Conservation (phyloP, 2,329 filamentous ascomycete species). For the Pyrenophora graminea region DNA sequence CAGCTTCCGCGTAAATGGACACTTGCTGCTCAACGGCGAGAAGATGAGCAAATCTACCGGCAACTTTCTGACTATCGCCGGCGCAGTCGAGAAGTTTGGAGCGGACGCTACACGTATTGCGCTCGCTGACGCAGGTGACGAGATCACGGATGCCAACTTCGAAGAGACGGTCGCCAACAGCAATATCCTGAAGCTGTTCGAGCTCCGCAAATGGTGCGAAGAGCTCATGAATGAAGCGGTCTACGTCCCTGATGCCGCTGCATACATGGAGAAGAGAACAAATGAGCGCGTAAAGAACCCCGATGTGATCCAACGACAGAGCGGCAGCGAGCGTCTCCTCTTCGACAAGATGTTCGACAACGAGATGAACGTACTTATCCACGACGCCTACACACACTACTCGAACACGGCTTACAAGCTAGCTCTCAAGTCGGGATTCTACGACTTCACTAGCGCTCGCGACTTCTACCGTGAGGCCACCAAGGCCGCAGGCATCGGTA, state of each 20-base stretch:
- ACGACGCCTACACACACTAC: constrained; percentile 79
- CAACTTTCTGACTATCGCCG: constrained; percentile 91
- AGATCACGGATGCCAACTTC: constrained; percentile 94
- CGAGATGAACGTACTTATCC: constrained; percentile 83
- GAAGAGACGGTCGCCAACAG: constrained; percentile 93
- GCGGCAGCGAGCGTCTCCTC: constrained; percentile 69
- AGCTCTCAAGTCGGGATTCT: constrained; percentile 66
- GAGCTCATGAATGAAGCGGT: constrained; percentile 71
- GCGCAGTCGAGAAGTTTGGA: constrained; percentile 88
- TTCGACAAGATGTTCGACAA: constrained; percentile 91
- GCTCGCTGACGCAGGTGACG: constrained; percentile 91
- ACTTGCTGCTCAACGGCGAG: constrained; percentile 91
- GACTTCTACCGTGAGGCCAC: constrained; percentile 89
- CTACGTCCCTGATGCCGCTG: constrained; percentile 49
- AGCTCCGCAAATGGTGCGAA: constrained; percentile 88
- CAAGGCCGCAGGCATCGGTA: constrained; percentile 74
- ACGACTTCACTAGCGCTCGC: constrained; percentile 85
- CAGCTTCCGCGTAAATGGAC: constrained; percentile 85
- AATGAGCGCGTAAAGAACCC: constrained; percentile 52
- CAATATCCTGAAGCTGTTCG: constrained; percentile 83
- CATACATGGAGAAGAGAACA: constrained; percentile 49
- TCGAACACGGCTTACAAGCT: constrained; percentile 52
- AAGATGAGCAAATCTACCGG: constrained; percentile 99
- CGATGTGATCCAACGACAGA: constrained; percentile 69
- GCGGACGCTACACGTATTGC: constrained; percentile 91